These are phyloP conservation scores for Cryptococcus amylolentus DNA, from an alignment of 1,284 basidiomycete species.

Conservation along the genomic window DNA sequence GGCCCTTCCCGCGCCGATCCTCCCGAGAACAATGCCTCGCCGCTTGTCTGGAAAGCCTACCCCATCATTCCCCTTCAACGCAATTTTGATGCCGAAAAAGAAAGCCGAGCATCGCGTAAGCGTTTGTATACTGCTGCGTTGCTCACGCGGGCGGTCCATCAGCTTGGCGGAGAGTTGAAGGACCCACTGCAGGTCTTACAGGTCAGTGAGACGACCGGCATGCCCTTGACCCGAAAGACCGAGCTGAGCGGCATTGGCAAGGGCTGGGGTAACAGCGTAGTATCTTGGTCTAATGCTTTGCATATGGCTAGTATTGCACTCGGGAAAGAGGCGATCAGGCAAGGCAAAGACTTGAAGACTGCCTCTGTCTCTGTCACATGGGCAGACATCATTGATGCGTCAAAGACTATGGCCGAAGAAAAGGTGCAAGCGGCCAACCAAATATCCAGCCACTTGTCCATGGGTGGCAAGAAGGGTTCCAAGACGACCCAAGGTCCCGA, in stretches of 20 bases:
- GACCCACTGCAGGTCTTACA: conserved; percentile 38
- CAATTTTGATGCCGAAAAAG: conserved; percentile 58
- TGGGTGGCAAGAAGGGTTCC: conserved; percentile 2
- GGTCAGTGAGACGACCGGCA: conserved; percentile 21
- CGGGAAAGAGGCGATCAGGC: conserved; percentile 12
- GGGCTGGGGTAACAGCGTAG: conserved; percentile 59
- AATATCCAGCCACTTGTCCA: conserved; percentile 18
- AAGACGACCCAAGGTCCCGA: conserved; percentile 7
- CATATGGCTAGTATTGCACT: conserved; percentile 26
- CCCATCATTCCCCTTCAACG: conserved; percentile 66
- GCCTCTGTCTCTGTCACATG: conserved; percentile 20
- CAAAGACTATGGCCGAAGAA: conserved; percentile 13
- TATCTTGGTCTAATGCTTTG: conserved; percentile 28
- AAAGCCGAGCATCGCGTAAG: conserved; percentile 60
- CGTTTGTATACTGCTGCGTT: conserved; percentile 41
- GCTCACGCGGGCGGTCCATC: conserved; percentile 64
- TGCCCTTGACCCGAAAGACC: conserved; percentile 17
- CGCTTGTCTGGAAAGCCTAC: conserved; percentile 53
- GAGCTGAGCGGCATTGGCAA: conserved; percentile 58
- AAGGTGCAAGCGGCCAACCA: conserved; percentile 12
- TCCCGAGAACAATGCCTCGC: conserved; percentile 1
- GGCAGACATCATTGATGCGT: conserved; percentile 28
- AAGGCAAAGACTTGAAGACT: neutral
- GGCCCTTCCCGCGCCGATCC: neutral
- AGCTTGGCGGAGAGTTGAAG: conserved; percentile 64